These are phyloP conservation scores for Fusarium heterosporum DNA, from an alignment of 2,329 filamentous ascomycete genomes.

Conservation along the genomic window DNA sequence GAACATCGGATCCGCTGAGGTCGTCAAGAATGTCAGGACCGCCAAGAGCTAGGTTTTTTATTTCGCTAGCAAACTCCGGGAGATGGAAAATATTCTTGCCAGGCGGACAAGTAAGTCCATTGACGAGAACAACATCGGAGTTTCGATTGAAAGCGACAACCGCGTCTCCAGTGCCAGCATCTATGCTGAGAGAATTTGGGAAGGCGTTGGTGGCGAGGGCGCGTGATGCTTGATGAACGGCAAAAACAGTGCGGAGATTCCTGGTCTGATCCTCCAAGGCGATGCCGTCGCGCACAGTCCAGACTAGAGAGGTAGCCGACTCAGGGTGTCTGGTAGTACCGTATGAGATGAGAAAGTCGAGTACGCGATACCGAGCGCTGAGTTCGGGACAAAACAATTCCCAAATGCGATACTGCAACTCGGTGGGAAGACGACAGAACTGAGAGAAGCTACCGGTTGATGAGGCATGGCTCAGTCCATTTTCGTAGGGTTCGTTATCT, in stretches of 20 bases:
- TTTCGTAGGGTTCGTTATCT: neutral
- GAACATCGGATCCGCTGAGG: neutral
- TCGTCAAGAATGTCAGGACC: constrained; percentile 6
- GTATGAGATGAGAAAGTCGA: constrained; percentile 43
- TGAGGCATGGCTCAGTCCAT: neutral
- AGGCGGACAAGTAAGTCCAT: constrained; percentile 6
- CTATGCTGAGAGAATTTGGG: constrained; percentile 51
- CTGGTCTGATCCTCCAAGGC: constrained; percentile 48
- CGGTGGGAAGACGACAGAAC: constrained; percentile 48
- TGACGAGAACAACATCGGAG: constrained; percentile 49
- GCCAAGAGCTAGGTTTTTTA: constrained; percentile 48
- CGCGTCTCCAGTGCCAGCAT: constrained; percentile 40
- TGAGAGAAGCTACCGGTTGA: constrained; percentile 37
- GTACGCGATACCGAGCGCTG: constrained; percentile 43
- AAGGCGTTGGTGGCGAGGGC: constrained; percentile 47
- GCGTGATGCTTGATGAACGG: constrained; percentile 54
- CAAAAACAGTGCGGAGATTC: constrained; percentile 48
- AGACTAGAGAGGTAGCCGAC: constrained; percentile 7
- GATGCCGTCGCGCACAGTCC: constrained; percentile 40
- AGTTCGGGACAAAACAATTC: constrained; percentile 51
- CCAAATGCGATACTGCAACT: constrained; percentile 51
- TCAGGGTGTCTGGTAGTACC: constrained; percentile 24
- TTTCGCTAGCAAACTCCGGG: constrained; percentile 46
- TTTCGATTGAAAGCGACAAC: constrained; percentile 49
- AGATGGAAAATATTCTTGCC: constrained; percentile 38